Percentiles rank a stretch among this genome's conserved stretches.
These are phyloP conservation scores for Gilbertella persicaria DNA, from an alignment of 371 early-diverging fungal genomes.

Conservation along the genomic window DNA sequence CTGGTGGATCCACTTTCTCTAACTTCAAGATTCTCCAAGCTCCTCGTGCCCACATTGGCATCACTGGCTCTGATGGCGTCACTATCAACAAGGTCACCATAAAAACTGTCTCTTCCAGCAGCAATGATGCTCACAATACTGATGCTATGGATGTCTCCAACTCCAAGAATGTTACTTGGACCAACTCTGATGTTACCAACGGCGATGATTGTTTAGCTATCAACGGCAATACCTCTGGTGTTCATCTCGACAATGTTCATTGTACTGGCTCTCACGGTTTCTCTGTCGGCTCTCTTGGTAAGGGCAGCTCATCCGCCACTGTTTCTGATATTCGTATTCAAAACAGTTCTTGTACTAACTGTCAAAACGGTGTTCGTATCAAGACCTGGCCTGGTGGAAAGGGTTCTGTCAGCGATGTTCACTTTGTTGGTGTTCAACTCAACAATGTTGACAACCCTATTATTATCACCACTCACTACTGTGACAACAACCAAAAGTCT, in stretches of 20 bases:
- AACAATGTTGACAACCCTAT: too few relatives aligned
- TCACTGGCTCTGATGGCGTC: slow-evolving; percentile 25
- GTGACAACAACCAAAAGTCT: slow-evolving; percentile 26
- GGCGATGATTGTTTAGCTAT: slow-evolving; percentile 40
- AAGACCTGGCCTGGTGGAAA: too few relatives aligned
- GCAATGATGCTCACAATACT: slow-evolving; percentile 28
- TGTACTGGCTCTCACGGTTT: slow-evolving; percentile 38
- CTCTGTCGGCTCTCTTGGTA: slow-evolving; percentile 37
- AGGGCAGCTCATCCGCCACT: slow-evolving; percentile 23
- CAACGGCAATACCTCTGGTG: slow-evolving; percentile 25
- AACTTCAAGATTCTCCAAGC: slow-evolving; percentile 30
- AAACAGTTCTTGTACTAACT: slow-evolving; percentile 28
- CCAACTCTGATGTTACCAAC: slow-evolving; percentile 17
- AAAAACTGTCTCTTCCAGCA: slow-evolving; percentile 28
- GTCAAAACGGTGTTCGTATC: too few relatives aligned
- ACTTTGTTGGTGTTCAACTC: too few relatives aligned
- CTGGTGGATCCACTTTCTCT: slow-evolving; percentile 32
- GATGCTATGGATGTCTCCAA: slow-evolving; percentile 41
- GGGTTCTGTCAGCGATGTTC: too few relatives aligned
- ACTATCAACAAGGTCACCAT: slow-evolving; percentile 25
- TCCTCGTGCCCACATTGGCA: slow-evolving; percentile 35
- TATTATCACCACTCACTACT: too few relatives aligned
- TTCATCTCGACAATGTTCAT: slow-evolving; percentile 22
- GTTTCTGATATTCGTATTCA: slow-evolving; percentile 26
- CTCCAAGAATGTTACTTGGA: too few relatives aligned